Base-by-base conservation (phyloP, 2,329 filamentous ascomycete species). In the Amylocarpus encephaloides region DNA sequence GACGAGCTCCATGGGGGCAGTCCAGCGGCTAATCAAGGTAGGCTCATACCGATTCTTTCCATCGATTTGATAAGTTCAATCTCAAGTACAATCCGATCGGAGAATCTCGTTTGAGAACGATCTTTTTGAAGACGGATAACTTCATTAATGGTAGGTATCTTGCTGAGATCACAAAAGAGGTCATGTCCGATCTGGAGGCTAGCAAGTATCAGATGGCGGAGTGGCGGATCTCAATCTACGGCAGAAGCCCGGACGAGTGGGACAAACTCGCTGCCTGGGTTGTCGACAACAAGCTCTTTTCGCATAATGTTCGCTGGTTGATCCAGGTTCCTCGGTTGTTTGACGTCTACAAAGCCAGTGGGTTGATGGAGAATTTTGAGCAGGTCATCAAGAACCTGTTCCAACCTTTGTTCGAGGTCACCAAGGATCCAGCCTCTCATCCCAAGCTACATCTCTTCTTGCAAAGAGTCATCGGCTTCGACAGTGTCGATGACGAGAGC, bases 201-300 rank as follows among this genome's bases (percentile, higher is more conserved):
- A 96, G 91, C 79, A 98, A 98, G 68, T 98, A 98, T 65, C 93
- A 98, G 67, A 96, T 98, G 87, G 93, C 93, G 1, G 93, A 98
- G 71, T 98, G 94, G 91, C 89, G 93, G 39, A 95, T 98, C 59
- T 96, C 91, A 19, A 89, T 98, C 57, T 98, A 98, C 63, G 93
- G 93, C 55, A 87, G 89, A 65, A 86, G 86, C 2, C 77, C 95
- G 36, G 85, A 95, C 55, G 93, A 98, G 68, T 98, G 93, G 93
- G 92, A 97, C 65, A 98, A 95, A 66, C 80, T 98, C 46, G 93
- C 93, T 3, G 88, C 87, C 2, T 98, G 93, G 93, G 90, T 98
- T 6, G 83, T 97, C 13, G 92, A 97, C 72, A 95, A 97, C 74
- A 97, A 96, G 71, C 77, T 98, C 38, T 95, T 95, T 69, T 97